Percentiles rank a stretch among this genome's conserved stretches.
These are phyloP conservation scores for Cladophialophora chaetospira DNA, from an alignment of 2,329 filamentous ascomycete species.

Conservation along the genomic window DNA sequence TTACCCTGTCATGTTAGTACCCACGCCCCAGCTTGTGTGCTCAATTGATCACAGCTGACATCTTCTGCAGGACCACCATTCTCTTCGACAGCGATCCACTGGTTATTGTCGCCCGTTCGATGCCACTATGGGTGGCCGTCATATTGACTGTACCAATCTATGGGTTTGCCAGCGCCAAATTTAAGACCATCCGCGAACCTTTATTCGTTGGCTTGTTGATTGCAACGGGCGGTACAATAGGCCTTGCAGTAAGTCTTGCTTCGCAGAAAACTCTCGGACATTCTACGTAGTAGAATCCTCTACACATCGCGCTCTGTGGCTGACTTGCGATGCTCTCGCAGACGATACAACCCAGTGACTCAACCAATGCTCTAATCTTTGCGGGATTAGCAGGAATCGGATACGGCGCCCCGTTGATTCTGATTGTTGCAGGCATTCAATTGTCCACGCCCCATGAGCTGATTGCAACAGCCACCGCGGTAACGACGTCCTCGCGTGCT, in stretches of 20 bases:
- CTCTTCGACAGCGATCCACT: constrained; percentile 24
- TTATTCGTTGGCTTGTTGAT: constrained; percentile 16
- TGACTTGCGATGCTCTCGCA: too few species aligned
- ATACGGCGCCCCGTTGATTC: constrained; percentile 13
- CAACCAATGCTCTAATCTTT: constrained; percentile 5
- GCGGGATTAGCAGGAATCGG: constrained; percentile 13
- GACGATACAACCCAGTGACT: constrained; percentile 13
- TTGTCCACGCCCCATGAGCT: constrained; percentile 12
- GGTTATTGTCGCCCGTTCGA: constrained; percentile 7
- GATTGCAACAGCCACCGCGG: constrained; percentile 14
- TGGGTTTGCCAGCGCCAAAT: constrained; percentile 13
- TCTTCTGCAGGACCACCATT: not conserved
- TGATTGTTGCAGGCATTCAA: constrained; percentile 16
- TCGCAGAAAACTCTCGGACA: too few species aligned
- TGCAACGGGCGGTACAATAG: constrained; percentile 9
- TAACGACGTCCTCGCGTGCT: constrained; percentile 17
- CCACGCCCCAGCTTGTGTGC: not conserved
- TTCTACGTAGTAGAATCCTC: too few species aligned
- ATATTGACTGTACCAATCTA: constrained; percentile 12
- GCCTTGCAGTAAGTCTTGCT: too few species aligned
- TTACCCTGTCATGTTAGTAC: constrained; percentile 3
- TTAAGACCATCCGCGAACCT: constrained; percentile 20
- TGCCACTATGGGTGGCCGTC: constrained; percentile 15
- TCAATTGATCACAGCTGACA: constrained; percentile 3
- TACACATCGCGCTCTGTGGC: too few species aligned